Evolutionary conservation across 345 rosid species (phyloP).

Genomic region (Stellera chamaejasme): DNA sequence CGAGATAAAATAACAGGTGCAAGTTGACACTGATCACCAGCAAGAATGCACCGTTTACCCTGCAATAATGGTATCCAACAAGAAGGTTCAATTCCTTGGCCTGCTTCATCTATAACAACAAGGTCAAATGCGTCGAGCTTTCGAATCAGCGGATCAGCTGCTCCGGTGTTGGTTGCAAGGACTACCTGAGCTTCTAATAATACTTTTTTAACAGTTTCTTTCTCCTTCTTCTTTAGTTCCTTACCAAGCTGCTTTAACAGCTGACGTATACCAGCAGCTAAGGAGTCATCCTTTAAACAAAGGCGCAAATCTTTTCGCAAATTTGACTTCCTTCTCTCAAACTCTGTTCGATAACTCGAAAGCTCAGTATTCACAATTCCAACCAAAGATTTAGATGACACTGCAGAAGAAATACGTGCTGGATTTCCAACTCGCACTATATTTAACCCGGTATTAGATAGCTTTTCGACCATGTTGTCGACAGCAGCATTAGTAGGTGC

Average conservation of each 20-base stretch:
- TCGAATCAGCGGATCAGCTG: constrained; percentile 84
- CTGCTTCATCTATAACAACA: constrained; percentile 96
- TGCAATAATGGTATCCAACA: constrained; percentile 95
- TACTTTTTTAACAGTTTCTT: constrained; percentile 76
- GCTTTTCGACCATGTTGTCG: constrained; percentile 95
- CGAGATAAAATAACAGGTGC: constrained; percentile 90
- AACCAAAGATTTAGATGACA: constrained; percentile 78
- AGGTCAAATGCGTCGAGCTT: constrained; percentile 74
- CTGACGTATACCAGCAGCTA: constrained; percentile 96
- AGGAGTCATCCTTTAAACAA: constrained; percentile 82
- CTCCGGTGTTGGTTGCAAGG: constrained; percentile 89
- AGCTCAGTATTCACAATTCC: constrained; percentile 78
- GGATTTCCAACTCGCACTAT: constrained; percentile 94
- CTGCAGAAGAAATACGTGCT: constrained; percentile 79
- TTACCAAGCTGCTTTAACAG: constrained; percentile 89
- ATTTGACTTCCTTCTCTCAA: constrained; percentile 84
- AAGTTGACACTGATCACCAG: constrained; percentile 93
- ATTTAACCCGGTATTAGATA: constrained; percentile 53
- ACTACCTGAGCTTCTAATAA: constrained; percentile 82
- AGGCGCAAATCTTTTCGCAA: constrained; percentile 73
- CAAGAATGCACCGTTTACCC: constrained; percentile 83
- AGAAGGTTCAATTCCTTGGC: constrained; percentile 92
- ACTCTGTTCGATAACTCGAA: constrained; percentile 49
- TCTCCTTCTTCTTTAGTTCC: constrained; percentile 81
- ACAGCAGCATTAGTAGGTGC: constrained; percentile 98